Conservation (phyloP, 306 rosid species). For the Cucumis cinereus region DNA sequence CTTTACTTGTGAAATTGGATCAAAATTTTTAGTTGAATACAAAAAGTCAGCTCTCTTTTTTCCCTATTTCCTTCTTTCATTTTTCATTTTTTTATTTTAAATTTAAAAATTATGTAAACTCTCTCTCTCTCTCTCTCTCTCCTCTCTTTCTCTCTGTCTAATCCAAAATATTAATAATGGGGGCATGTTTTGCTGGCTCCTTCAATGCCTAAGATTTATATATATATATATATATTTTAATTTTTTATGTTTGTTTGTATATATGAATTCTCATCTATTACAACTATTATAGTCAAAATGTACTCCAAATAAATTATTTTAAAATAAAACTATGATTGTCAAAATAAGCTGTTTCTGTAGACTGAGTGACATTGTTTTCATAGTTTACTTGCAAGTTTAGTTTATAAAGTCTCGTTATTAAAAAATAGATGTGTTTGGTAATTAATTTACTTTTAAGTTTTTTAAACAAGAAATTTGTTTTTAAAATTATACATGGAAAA, state of each 20-base stretch:
- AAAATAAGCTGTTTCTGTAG: no score
- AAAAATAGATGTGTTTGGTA: no score
- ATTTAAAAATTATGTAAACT: background rate
- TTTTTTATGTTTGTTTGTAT: background rate
- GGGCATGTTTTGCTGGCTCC: constrained; percentile 7
- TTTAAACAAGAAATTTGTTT: no score
- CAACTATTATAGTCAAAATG: background rate
- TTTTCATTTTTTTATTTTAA: background rate
- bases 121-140: background rate
- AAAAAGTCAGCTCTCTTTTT: background rate
- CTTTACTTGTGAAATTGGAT: background rate
- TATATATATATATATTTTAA: background rate
- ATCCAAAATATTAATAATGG: background rate
- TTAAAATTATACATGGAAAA: no score
- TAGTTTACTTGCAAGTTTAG: no score
- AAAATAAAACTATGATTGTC: no score
- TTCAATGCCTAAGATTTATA: background rate
- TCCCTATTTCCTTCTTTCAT: background rate
- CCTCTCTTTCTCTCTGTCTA: background rate
- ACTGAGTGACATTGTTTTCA: no score
- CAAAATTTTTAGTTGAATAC: background rate
- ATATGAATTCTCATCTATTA: background rate
- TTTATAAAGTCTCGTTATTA: no score
- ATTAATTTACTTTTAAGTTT: no score
- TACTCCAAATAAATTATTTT: no score